phyloP scores from a whole-genome alignment of 352 stramenopile species.

The Pythium guiyangense region DNA sequence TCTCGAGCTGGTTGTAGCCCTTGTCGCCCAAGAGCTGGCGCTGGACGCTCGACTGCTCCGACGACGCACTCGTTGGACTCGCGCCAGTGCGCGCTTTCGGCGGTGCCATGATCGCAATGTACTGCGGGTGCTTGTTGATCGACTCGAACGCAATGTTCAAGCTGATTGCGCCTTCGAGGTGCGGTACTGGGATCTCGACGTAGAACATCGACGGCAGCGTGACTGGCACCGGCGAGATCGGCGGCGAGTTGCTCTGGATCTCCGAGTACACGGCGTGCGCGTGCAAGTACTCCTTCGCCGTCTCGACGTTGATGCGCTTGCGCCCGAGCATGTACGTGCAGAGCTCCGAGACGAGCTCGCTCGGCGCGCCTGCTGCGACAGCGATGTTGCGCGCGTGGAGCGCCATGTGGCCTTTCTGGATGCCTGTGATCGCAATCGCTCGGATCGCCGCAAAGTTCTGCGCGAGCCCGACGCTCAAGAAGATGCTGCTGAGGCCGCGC shows the following conservation, averaged over 20 bases:
- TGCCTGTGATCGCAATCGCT: conserved; percentile 82
- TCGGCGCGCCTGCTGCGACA: conserved; percentile 69
- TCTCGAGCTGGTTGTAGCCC: conserved; percentile 84
- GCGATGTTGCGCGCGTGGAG: conserved; percentile 85
- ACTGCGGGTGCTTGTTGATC: conserved; percentile 72
- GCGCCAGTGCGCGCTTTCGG: conserved; percentile 14
- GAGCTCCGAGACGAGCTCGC: conserved; percentile 77
- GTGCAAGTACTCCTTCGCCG: conserved; percentile 79
- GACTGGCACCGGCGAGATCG: conserved; percentile 18
- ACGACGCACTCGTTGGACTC: conserved; percentile 16
- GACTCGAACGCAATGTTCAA: conserved; percentile 83
- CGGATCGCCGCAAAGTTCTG: conserved; percentile 87
- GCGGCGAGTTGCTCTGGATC: conserved; percentile 49
- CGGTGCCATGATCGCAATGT: conserved; percentile 68
- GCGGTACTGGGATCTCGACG: conserved; percentile 72
- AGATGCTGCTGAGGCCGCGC: conserved; percentile 55
- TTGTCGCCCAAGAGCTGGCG: conserved; percentile 76
- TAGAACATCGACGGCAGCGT: conserved; percentile 81
- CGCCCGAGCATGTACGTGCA: conserved; percentile 85
- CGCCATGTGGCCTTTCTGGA: conserved; percentile 86
- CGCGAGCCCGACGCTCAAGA: conserved; percentile 76
- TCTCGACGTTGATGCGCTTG: conserved; percentile 80
- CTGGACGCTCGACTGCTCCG: conserved; percentile 37
- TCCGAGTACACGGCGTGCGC: conserved; percentile 75
- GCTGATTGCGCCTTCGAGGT: conserved; percentile 63